Evolutionary conservation across 1,139 yeast genomes (phyloP), one percentile per base, ranked within the genome.

Genomic region (Blastobotrys apis): DNA sequence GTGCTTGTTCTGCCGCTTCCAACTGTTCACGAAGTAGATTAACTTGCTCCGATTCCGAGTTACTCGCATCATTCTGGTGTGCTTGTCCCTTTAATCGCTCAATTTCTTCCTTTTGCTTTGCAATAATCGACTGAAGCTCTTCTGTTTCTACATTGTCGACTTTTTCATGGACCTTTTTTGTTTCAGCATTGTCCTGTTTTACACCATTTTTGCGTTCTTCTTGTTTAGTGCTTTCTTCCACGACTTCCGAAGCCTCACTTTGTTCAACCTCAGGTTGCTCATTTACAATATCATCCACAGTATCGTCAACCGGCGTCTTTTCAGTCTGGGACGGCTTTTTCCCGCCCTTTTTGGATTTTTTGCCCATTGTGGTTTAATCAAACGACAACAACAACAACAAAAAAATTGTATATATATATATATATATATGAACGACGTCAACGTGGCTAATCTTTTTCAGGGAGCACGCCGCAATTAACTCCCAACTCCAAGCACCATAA

Each of bases 1-100:
- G 73, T 53, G 86, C 94, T 23, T 67, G 65, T 33, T 71, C 73
- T 19, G 72, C 64, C 10, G 58, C 62, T 17, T 63, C 64, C 15
- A 79, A 57, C 44, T 73, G 71, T 10, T 60, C 60, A 33, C 59
- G 53, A 19, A 74, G 53, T 41, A 41, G 56, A 3, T 33, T 34
- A n/a, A 47, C 13, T 13, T 35, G 40, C 12, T 42, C 39, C 21
- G 26, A 21, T n/a, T 33, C 19, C 12, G 30, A n/a, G 13, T 22
- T 33, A 12, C 13, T 31, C n/a, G 19, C 33, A 25, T 6, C 37
- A 37, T 21, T 30, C 44, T 29, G 31, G 35, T 39, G 34, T 15
- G 47, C 31, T 13, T 50, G 41, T 6, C 43, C 47, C 16, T 33
- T 37, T 17, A 50, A 33, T 9, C 38, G 17, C 15, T 40, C 38